Conservation (phyloP, 106 monocot genomes). For the Alisma plantagoaquatica region DNA sequence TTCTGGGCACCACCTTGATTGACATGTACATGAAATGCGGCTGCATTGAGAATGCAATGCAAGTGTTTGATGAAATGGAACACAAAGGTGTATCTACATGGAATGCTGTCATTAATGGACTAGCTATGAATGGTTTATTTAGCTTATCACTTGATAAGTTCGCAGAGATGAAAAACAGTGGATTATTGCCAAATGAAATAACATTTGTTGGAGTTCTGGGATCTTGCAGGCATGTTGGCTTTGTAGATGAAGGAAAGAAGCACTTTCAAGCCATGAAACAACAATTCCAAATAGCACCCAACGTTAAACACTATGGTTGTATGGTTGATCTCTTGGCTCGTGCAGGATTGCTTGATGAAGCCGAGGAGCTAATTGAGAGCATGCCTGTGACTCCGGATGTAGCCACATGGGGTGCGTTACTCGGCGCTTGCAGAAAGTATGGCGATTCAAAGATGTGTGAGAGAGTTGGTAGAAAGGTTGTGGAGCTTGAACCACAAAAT, state of each 20-base stretch:
- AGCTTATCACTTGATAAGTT: conserved; percentile 52
- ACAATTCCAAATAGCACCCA: conserved; percentile 27
- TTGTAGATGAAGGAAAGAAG: conserved; percentile 53
- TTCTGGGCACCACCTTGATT: conserved; percentile 68
- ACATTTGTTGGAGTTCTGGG: conserved; percentile 82
- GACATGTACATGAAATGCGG: conserved; percentile 99
- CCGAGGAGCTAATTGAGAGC: conserved; percentile 25
- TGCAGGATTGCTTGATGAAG: conserved; percentile 30
- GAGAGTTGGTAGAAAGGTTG: conserved; percentile 19
- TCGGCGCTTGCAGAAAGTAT: conserved; percentile 34
- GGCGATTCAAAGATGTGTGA: conserved; percentile 20
- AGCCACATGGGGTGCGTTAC: conserved; percentile 33
- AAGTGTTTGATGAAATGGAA: conserved; percentile 50
- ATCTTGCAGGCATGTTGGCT: conserved; percentile 74
- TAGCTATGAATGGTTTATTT: conserved; percentile 68
- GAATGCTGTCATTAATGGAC: conserved; percentile 77
- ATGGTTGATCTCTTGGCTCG: conserved; percentile 32
- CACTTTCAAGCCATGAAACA: conserved; percentile 57
- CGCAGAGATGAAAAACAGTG: conserved; percentile 52
- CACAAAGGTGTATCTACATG: conserved; percentile 52
- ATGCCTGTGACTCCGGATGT: conserved; percentile 39
- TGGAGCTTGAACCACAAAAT: conserved; percentile 26
- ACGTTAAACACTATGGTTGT: conserved; percentile 35
- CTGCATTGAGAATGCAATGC: conserved; percentile 37
- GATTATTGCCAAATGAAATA: conserved; percentile 70